Conservation (phyloP, 371 early-diverging fungal species). For the Syncephalastrum racemosum region DNA sequence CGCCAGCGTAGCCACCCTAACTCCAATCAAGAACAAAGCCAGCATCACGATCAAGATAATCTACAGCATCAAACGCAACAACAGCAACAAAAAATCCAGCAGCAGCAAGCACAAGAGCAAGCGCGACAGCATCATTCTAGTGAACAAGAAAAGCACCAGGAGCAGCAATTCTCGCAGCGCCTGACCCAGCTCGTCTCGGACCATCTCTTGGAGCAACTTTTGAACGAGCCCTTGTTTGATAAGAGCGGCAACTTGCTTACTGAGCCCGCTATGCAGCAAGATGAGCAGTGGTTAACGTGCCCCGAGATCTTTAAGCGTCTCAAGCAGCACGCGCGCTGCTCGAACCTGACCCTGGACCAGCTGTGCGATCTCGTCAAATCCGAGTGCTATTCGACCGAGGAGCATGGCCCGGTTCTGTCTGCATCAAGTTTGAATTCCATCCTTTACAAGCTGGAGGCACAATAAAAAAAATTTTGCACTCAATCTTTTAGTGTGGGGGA, state of each 20-base stretch:
- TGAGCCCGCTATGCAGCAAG: constrained; percentile 7
- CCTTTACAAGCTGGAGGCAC: too few relatives aligned
- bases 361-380: constrained; percentile 39
- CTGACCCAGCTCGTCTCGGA: constrained; percentile 27
- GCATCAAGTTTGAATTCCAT: too few relatives aligned
- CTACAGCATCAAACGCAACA: too few relatives aligned
- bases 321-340: constrained; percentile 49
- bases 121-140: too few relatives aligned
- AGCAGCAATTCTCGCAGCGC: constrained; percentile 24
- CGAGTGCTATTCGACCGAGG: too few relatives aligned
- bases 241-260: constrained; percentile 28
- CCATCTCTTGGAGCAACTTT: constrained; percentile 28
- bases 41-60: too few relatives aligned
- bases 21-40: too few relatives aligned
- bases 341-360: constrained; percentile 34
- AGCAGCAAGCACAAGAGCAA: background rate
- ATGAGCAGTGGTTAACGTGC: constrained; percentile 24
- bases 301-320: constrained; percentile 55
- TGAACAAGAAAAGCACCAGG: constrained; percentile 9
- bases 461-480: too few relatives aligned
- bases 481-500: too few relatives aligned
- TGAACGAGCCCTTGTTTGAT: constrained; percentile 47
- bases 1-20: too few relatives aligned
- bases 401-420: too few relatives aligned
- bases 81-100: background rate